Base-by-base conservation (phyloP, 2,329 filamentous ascomycete genomes). In the Neonectria faginata region DNA sequence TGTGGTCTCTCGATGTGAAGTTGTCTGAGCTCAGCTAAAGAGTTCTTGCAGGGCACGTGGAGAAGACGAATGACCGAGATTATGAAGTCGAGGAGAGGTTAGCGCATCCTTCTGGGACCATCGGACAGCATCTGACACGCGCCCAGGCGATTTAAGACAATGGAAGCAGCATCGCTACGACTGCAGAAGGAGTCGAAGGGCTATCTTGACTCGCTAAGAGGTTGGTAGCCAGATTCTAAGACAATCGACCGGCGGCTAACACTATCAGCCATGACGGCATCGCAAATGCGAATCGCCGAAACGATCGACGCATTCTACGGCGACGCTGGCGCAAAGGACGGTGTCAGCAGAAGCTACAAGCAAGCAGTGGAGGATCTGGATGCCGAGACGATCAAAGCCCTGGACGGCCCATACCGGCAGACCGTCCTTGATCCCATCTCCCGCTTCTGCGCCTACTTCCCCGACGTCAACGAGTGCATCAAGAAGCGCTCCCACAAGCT, bases 261-360 rank as follows among this genome's bases (percentile, higher is more conserved):
- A 33, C 50, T n/a, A 3, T 2, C 70, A 94, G 95, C 96, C 72
- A 99, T 99, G 96, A 99, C 96, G 16, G 95, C 96, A 57, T 97
- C 94, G 58, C 96, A 99, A 82, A 98, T 99, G 95, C 91, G 95
- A 77, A 98, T 99, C 79, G 96, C 96, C 70, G 96, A 99, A 81
- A 99, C 96, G 20, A 99, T 99, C 80, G 96, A 99, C 82, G 96
- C 96, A 44, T 99, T 99, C 81, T 99, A 99, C 82, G 96, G 96
- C 60, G 96, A 99, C 78, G 91, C 94, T 1, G 97, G 97, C 56
- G 94, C 96, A 55, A 93, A 90, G 75, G 97, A 99, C 78, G 96
- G 96, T 60, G 96, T 99, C 64, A 97, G 92, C 80, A 88, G 95
- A 78, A 97, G 93, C 78, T 99, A 99, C 84, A 99, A 98, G 82